phyloP scores from a whole-genome alignment of 169 alveolate genomes.

The Plasmodium ovale region DNA sequence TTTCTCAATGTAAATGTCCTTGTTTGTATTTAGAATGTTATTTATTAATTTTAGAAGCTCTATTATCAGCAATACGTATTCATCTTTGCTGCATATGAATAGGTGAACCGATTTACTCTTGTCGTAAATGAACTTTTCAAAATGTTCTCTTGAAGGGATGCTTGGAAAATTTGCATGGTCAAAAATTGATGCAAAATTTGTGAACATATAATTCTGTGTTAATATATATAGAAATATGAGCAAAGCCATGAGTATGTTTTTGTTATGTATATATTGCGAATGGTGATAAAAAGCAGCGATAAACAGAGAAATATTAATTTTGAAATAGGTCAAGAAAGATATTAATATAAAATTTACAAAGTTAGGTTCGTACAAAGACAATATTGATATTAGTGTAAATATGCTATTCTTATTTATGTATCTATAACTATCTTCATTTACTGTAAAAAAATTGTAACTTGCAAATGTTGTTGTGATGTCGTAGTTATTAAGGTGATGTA shows the following conservation, averaged over 20 bases:
- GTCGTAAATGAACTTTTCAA: conserved; percentile 23
- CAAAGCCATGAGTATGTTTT: conserved; percentile 14
- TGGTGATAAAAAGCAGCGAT: conserved; percentile 21
- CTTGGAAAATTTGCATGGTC: conserved; percentile 17
- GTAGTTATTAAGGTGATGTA: conserved; percentile 35
- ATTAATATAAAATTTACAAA: conserved; percentile 42
- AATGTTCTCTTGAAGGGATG: not conserved
- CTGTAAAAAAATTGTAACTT: conserved; percentile 39
- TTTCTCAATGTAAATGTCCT: conserved; percentile 60
- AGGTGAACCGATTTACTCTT: conserved; percentile 19
- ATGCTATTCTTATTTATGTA: conserved; percentile 44
- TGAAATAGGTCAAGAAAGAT: conserved; percentile 35
- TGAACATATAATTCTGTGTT: conserved; percentile 46
- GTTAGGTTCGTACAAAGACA: conserved; percentile 35
- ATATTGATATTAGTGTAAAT: conserved; percentile 25
- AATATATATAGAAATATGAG: conserved; percentile 31
- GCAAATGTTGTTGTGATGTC: conserved; percentile 6
- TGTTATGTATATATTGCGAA: conserved; percentile 63
- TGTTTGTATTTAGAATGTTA: conserved; percentile 58
- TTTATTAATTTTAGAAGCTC: conserved; percentile 49
- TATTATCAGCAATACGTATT: conserved; percentile 5
- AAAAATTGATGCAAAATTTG: conserved; percentile 8
- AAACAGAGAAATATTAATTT: conserved; percentile 28
- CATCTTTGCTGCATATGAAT: conserved; percentile 39
- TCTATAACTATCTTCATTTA: conserved; percentile 50